Percentiles rank a stretch among this genome's conserved stretches.
These are phyloP conservation scores for Nakazawaea ernobii DNA, from an alignment of 805 yeast species.

Conservation along the genomic window DNA sequence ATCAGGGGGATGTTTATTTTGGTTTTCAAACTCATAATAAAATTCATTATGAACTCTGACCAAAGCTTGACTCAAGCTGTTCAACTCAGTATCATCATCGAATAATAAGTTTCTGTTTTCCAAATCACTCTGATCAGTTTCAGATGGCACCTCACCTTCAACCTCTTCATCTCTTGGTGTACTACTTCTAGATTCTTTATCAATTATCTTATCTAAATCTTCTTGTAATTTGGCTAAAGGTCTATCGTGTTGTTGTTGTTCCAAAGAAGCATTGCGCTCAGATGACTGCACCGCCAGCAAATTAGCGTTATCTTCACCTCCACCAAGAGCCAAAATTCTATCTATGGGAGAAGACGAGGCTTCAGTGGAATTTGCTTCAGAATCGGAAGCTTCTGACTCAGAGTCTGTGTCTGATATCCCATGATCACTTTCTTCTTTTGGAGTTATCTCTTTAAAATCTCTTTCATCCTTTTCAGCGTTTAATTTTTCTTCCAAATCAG, in stretches of 20 bases:
- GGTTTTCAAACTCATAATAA: constrained; percentile 42
- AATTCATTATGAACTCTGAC: constrained; percentile 60
- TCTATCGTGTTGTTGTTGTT: constrained; percentile 74
- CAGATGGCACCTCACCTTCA: not conserved
- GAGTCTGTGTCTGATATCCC: constrained; percentile 2
- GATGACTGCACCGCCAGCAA: constrained; percentile 51
- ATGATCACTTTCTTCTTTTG: constrained; percentile 14
- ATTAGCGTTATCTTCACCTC: constrained; percentile 43
- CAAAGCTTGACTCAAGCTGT: constrained; percentile 56
- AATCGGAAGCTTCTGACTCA: constrained; percentile 1
- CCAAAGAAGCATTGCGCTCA: constrained; percentile 64
- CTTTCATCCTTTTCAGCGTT: constrained; percentile 17
- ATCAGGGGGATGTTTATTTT: constrained; percentile 41
- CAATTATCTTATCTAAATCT: constrained; percentile 50
- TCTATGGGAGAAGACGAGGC: constrained; percentile 39
- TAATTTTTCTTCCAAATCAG: constrained; percentile 43
- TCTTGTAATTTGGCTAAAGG: constrained; percentile 82
- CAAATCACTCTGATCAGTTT: constrained; percentile 9
- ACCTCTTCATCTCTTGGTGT: constrained; percentile 14
- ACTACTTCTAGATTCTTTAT: constrained; percentile 20
- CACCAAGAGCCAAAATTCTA: constrained; percentile 40
- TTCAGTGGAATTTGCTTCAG: not conserved
- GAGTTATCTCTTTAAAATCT: not conserved
- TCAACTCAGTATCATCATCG: constrained; percentile 80
- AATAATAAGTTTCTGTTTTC: constrained; percentile 47